Evolutionary conservation across 306 rosid species (phyloP), one percentile per base, ranked within the genome.

Genomic region (Cucurbita argyrosperma): DNA sequence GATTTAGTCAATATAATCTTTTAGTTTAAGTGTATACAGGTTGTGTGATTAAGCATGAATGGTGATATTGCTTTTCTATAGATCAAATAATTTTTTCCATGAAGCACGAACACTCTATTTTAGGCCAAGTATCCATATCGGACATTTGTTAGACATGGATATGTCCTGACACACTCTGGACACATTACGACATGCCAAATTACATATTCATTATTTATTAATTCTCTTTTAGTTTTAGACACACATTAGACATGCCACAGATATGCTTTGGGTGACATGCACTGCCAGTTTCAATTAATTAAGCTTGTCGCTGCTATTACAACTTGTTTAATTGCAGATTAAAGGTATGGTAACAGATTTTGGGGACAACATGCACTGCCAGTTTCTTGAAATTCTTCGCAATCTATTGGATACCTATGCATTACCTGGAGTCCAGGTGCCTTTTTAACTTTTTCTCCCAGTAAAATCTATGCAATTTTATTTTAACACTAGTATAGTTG

Each of bases 311-410:
- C 3, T 45, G 7, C 51, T 46, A 9, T 6, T 26, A 23, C 56
- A 68, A 35, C 23, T 40, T 57, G 53, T 72, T 79, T 46, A 53
- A 74, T 53, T 82, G 40, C 87, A 93, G 98, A 92, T 93, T 46
- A 93, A 90, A 59, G 98, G 97, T 82, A 87, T 93, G 96, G 64
- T 86, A 67, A 87, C 98, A 62, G 98, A 93, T 81, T 93, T 93
- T 37, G 98, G 88, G 82, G 97, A 93, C 67, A 81, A 84, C 80
- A 93, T 90, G 98, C 88, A 93, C 75, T 90, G 98, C 80, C 98
- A 93, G 86, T 93, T 93, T 86, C 97, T 93, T 83, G 97, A 93
- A 88, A 93, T 90, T 82, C 96, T 93, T 83, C 97, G 98, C 68
- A 84, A 82, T 79, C 79, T 93, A 63, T 82, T 93, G 85, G 94